Percentiles rank a stretch among this genome's conserved stretches.
phyloP scores from a whole-genome alignment of 2,329 filamentous ascomycete genomes.

The Moelleriella libera region DNA sequence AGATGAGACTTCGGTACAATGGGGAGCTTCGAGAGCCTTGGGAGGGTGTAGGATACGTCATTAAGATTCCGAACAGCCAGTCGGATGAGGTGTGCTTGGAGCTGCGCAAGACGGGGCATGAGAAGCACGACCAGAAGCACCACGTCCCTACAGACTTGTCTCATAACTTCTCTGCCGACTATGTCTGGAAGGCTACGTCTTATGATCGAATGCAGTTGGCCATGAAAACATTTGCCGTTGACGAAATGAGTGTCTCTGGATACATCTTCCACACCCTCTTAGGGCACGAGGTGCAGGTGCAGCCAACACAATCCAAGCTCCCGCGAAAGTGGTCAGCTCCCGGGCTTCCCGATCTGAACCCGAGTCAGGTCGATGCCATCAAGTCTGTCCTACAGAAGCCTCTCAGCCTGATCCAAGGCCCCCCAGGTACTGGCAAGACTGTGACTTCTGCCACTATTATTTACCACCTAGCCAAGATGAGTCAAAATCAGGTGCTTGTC shows the following conservation, averaged over 20 bases:
- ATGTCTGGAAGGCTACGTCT: constrained; percentile 98
- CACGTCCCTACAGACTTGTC: constrained; percentile 83
- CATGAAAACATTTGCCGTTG: constrained; percentile 97
- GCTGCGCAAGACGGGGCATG: constrained; percentile 82
- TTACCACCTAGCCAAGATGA: constrained; percentile 92
- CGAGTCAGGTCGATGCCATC: constrained; percentile 90
- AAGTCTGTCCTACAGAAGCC: constrained; percentile 90
- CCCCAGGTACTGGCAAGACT: constrained; percentile 94
- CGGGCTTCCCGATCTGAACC: constrained; percentile 84
- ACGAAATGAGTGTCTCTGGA: constrained; percentile 95
- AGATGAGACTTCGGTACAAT: constrained; percentile 95
- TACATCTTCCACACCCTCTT: constrained; percentile 97
- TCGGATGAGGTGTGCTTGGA: constrained; percentile 96
- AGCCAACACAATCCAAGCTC: constrained; percentile 88
- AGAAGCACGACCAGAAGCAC: constrained; percentile 49
- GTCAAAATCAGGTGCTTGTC: constrained; percentile 85
- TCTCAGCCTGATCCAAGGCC: constrained; percentile 89
- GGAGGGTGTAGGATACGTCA: constrained; percentile 97
- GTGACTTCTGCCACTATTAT: constrained; percentile 98
- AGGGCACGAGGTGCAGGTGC: constrained; percentile 85
- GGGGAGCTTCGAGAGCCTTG: constrained; percentile 83
- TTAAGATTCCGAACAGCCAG: constrained; percentile 99
- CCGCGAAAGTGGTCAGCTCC: constrained; percentile 96
- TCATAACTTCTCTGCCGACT: constrained; percentile 95
- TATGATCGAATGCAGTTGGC: constrained; percentile 98